Conservation (phyloP, 2,329 filamentous ascomycete species). For the Talaromyces sp. region DNA sequence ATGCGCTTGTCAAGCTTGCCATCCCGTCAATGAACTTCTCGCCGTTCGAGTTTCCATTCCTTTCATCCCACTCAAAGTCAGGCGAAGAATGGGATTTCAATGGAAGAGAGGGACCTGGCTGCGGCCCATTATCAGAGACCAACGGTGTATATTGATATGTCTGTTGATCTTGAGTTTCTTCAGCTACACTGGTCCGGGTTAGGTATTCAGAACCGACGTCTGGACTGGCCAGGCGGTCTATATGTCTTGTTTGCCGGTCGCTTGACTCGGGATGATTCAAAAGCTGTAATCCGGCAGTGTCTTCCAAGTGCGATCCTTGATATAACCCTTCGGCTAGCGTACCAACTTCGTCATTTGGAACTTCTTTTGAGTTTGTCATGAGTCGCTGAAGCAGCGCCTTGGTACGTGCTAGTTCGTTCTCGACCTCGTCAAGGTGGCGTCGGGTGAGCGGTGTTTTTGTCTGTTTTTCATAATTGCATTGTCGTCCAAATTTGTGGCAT, state of each 20-base stretch:
- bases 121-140: neutral
- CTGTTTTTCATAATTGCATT: conserved; percentile 55
- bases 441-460: conserved; percentile 53
- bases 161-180: no score
- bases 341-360: neutral
- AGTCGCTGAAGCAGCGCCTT: conserved; percentile 19
- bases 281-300: neutral
- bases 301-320: neutral
- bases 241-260: no score
- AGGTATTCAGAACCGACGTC: no score
- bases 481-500: conserved; percentile 49
- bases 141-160: neutral
- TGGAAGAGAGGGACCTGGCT: neutral
- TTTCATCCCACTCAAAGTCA: conserved; percentile 22
- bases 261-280: neutral
- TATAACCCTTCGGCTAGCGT: neutral
- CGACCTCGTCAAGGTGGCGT: conserved; percentile 51
- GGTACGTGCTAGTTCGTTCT: conserved; percentile 41
- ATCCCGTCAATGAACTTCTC: conserved; percentile 20
- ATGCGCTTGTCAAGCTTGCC: conserved; percentile 17
- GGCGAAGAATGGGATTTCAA: conserved; percentile 36
- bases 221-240: no score
- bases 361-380: neutral
- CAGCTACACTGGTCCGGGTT: no score
- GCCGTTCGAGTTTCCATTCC: conserved; percentile 9